Base-by-base conservation (phyloP, 1,284 basidiomycete genomes). In the Puccinia horiana region DNA sequence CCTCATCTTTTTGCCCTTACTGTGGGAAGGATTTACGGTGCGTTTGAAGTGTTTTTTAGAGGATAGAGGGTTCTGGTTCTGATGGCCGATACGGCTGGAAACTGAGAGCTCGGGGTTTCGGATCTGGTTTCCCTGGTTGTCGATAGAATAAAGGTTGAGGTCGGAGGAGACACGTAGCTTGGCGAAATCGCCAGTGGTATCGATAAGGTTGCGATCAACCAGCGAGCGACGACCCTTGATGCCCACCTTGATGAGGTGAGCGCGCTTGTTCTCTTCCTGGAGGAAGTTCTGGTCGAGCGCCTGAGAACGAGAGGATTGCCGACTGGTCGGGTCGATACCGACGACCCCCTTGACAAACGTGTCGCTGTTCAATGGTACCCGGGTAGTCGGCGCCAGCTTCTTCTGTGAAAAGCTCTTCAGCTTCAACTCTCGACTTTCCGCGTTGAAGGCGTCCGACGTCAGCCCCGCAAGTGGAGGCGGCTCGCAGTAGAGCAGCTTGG, bases 31-130 rank as follows among this genome's bases (percentile, higher is more conserved):
- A 42, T 47, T 58, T 1, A 18, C 2, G 92, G 88, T 90, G 85
- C 92, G 93, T 88, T 96, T 98, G 89, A 94, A 93, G 85, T 93
- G 92, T 87, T 95, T 96, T 89, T 97, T 98, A 29, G 91, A 90
- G 12, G 84, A 84, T 76, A 78, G 78, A 58, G 89, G 88, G 32
- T 86, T 89, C 23, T 88, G 88, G 37, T 0, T 91, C 91, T 16
- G 95, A 89, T 52, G 90, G 86, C 84, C 93, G 92, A 87, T 96
- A n/a, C n/a, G n/a, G n/a, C 94, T 87, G 96, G 93, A 8, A 23
- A 1, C 2, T n/a, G 49, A 20, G 47, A 32, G 35, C 6, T 8
- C 94, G 93, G 86, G 92, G 95, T 77, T 91, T 84, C 73, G 87
- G 89, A 86, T 81, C 94, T 90, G 0, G 91, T 89, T 85, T 92